phyloP scores from a whole-genome alignment of 495 filamentous ascomycete species.

The Neurospora intermedia region DNA sequence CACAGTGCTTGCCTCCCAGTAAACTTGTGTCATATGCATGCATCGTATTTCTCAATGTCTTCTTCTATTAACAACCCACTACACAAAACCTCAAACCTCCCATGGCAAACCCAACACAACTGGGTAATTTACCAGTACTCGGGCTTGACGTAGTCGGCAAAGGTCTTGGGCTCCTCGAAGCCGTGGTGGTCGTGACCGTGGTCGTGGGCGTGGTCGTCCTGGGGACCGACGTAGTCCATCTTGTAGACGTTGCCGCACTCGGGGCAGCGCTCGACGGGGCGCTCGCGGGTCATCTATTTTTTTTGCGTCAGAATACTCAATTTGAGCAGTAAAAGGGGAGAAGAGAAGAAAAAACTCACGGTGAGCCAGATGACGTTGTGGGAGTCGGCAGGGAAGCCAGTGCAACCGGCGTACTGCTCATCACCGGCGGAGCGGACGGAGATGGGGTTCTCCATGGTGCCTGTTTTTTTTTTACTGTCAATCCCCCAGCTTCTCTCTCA shows the following conservation, averaged over 20 bases:
- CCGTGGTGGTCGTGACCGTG: slow-evolving; percentile 46
- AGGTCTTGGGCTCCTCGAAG: slow-evolving; percentile 78
- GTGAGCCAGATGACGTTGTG: slow-evolving; percentile 84
- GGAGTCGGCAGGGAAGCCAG: slow-evolving; percentile 83
- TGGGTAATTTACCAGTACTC: slow-evolving; percentile 61
- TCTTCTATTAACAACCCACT: slow-evolving; percentile 9
- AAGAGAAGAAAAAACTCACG: slow-evolving; percentile 36
- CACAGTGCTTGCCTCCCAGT: no score
- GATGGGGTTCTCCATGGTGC: slow-evolving; percentile 85
- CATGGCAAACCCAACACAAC: background rate
- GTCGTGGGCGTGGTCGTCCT: slow-evolving; percentile 42
- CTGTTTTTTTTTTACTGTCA: slow-evolving; percentile 30
- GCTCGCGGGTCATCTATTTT: slow-evolving; percentile 62
- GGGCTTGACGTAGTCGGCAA: slow-evolving; percentile 85
- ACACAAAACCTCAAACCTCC: background rate
- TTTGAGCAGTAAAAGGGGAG: background rate
- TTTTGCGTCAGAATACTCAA: no score
- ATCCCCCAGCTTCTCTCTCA: background rate
- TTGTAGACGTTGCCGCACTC: slow-evolving; percentile 95
- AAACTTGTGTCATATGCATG: background rate
- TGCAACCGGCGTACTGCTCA: slow-evolving; percentile 96
- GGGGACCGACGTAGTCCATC: slow-evolving; percentile 88
- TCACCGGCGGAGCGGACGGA: slow-evolving; percentile 80
- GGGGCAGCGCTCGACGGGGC: slow-evolving; percentile 83
- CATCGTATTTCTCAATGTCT: slow-evolving; percentile 1